Base-by-base conservation (phyloP, 192 early-diverging fungal species). In the Coemansia sp. region DNA sequence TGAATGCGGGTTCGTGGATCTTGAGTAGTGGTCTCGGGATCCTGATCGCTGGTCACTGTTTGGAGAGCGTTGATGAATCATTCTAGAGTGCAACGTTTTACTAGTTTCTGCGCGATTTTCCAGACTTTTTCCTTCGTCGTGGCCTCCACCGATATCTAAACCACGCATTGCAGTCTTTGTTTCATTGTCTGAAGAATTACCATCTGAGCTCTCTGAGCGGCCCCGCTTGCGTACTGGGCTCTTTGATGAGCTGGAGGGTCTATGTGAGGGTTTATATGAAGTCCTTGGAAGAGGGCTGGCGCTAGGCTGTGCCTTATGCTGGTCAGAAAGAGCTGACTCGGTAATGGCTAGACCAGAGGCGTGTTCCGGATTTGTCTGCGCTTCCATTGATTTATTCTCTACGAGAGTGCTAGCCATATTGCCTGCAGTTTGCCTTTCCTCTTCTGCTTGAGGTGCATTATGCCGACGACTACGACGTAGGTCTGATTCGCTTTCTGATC, bases 401-500 rank as follows among this genome's bases (percentile, higher is more conserved):
- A 48, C 4, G 1, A n/a, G 46, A 5, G 32, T 32, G 32, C 32
- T 4, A 42, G 13, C 55, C 39, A 19, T 12, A 32, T 32, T 32
- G 32, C 32, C 32, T 32, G 32, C 32, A 32, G 32, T 32, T 32
- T 32, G 32, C 32, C 2, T 32, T 32, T 32, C 32, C 32, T 32
- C 32, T 32, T 32, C 32, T 32, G 0, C 32, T 32, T 2, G 32
- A 4, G 32, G 32, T 4, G 1, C 32, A 2, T 32, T 32, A 32
- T 32, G 32, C 32, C 32, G 32, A 32, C 32, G 32, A 32, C 32
- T 32, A 32, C 32, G 32, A 32, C 32, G 32, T 32, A 32, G 50
- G 22, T 44, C 8, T 19, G 51, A 61, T 16, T 55, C 67, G 1
- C 56, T 38, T 14, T 67, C 40, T 57, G 64, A 61, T 56, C 54